Conservation (phyloP, 1,139 yeast species). For the Yamadazyma mexicana region DNA sequence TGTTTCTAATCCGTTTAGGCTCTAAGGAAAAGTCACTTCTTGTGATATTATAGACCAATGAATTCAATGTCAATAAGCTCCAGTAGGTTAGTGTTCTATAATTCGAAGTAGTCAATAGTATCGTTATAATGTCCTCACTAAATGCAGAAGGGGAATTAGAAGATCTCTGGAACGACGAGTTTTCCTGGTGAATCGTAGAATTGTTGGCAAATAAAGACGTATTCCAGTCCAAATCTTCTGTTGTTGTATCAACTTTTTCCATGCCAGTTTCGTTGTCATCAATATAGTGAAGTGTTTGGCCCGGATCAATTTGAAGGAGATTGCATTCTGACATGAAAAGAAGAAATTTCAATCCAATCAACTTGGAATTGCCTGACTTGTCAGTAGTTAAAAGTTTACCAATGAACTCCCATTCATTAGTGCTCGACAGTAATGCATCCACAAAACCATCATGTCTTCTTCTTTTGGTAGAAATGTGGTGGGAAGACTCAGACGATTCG, state of each 20-base stretch:
- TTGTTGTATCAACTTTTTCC: background rate
- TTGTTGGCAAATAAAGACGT: background rate
- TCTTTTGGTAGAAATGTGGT: background rate
- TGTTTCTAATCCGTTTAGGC: conserved; percentile 2
- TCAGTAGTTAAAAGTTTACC: background rate
- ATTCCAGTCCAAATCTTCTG: background rate
- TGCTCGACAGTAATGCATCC: background rate
- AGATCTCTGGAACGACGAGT: background rate
- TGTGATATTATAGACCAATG: conserved; percentile 9
- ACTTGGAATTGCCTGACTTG: background rate
- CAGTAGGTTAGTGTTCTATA: conserved; percentile 7
- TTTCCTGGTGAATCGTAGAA: background rate
- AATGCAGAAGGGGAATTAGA: background rate
- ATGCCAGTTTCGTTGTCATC: background rate
- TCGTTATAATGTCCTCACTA: background rate
- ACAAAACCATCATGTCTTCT: background rate
- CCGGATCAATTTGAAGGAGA: conserved; percentile 1
- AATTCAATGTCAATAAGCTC: conserved; percentile 13
- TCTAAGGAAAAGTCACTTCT: conserved; percentile 2
- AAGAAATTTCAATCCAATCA: conserved; percentile 2
- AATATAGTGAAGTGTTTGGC: background rate
- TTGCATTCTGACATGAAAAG: conserved; percentile 1
- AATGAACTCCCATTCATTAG: conserved; percentile 1
- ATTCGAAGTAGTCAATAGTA: conserved; percentile 7
- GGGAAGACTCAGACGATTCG: background rate